A percentile compares a stretch with the other conserved stretches of the same genome.
phyloP scores from a whole-genome alignment of 176 grass and related monocot species.

The Metroxylon sagu region DNA sequence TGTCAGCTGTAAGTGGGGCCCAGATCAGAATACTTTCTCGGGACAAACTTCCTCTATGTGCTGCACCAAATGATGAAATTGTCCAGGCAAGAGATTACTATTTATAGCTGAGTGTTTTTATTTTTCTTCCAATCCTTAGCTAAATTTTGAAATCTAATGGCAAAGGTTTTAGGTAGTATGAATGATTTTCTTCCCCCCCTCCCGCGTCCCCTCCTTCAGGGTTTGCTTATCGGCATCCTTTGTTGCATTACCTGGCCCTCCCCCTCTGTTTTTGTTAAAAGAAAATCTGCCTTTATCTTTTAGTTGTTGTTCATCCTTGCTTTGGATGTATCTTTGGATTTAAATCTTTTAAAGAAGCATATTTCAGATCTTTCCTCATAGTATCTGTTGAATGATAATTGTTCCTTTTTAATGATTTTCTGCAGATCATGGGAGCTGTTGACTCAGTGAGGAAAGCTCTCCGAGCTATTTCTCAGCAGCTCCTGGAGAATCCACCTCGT shows the following conservation, averaged over 20 bases:
- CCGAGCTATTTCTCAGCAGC: constrained; percentile 43
- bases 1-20: constrained; percentile 60
- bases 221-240: no score
- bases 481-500: constrained; percentile 57
- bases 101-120: constrained; percentile 1
- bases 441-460: constrained; percentile 74
- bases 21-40: constrained; percentile 66
- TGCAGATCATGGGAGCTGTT: constrained; percentile 66
- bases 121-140: neutral
- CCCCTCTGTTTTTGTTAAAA: no score
- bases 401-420: neutral
- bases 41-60: constrained; percentile 73
- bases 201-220: no score
- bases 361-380: no score
- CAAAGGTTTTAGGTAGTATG: no score
- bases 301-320: no score
- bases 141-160: neutral
- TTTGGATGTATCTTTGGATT: no score
- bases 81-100: constrained; percentile 52
- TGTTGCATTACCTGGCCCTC: no score
- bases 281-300: no score
- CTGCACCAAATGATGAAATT: constrained; percentile 54
- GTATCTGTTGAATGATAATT: no score
- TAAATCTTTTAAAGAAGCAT: no score
- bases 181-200: no score